A percentile compares a stretch with the other conserved stretches of the same genome.
Evolutionary conservation across 2,329 filamentous ascomycete species (phyloP).

Genomic region (Penicillium sp.): DNA sequence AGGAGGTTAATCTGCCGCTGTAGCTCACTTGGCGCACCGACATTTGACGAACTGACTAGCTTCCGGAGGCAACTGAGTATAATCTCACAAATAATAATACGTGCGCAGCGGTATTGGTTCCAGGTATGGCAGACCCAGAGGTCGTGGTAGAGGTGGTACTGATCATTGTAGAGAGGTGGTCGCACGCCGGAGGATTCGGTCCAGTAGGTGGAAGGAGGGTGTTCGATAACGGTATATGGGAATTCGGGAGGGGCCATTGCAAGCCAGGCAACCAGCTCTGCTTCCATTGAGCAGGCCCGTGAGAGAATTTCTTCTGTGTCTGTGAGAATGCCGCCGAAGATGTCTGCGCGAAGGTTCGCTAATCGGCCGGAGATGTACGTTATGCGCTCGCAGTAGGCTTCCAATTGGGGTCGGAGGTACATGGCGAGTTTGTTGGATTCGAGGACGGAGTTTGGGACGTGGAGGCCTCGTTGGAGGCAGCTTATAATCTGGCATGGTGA

Average conservation of each 20-base stretch:
- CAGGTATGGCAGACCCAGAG: conserved; percentile 61
- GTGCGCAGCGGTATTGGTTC: conserved; percentile 64
- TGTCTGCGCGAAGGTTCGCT: conserved; percentile 40
- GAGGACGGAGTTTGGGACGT: conserved; percentile 38
- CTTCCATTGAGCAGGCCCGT: conserved; percentile 38
- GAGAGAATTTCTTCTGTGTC: conserved; percentile 35
- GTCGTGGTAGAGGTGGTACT: conserved; percentile 61
- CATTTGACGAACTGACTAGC: conserved; percentile 28
- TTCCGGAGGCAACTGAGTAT: conserved; percentile 43
- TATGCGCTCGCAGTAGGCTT: conserved; percentile 35
- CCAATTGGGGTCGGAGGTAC: conserved; percentile 32
- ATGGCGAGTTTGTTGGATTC: conserved; percentile 36
- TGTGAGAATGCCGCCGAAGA: conserved; percentile 30
- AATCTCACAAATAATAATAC: conserved; percentile 58
- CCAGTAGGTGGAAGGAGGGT: background rate
- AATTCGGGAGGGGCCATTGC: conserved; percentile 32
- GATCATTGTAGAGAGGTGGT: conserved; percentile 48
- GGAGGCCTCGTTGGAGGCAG: conserved; percentile 38
- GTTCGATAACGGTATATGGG: conserved; percentile 31
- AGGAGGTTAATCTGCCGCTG: conserved; percentile 34
- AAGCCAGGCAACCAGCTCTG: conserved; percentile 39
- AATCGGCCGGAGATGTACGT: conserved; percentile 36
- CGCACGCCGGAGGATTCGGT: background rate
- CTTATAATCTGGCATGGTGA: conserved; percentile 37
- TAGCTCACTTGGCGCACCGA: conserved; percentile 33